Evolutionary conservation across 345 rosid species (phyloP).

Genomic region (Salix koriyanagi): DNA sequence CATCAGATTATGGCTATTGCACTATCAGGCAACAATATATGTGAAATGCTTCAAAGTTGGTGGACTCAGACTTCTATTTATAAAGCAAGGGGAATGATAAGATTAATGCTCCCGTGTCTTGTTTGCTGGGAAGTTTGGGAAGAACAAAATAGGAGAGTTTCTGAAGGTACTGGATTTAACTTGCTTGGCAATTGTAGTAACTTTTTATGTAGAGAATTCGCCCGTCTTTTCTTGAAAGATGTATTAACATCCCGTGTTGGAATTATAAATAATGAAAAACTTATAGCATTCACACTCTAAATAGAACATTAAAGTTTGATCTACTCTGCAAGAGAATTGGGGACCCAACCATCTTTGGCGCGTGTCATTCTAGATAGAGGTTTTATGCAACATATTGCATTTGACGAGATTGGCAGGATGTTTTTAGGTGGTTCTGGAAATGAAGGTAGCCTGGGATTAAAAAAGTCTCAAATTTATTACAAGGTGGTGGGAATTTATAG

Average conservation of each 20-base stretch:
- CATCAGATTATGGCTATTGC: conserved; percentile 33
- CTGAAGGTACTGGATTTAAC: conserved; percentile 27
- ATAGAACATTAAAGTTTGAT: no score
- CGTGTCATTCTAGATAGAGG: not conserved
- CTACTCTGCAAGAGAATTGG: not conserved
- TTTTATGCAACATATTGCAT: not conserved
- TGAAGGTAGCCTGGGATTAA: not conserved
- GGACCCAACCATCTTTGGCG: not conserved
- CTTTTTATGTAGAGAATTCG: conserved; percentile 6
- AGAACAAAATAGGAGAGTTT: conserved; percentile 28
- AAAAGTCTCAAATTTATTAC: not conserved
- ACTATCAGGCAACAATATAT: conserved; percentile 26
- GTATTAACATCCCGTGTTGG: not conserved
- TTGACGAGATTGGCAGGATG: not conserved
- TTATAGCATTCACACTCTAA: not conserved
- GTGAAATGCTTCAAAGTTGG: conserved; percentile 28
- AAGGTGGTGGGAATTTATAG: not conserved
- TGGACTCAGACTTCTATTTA: conserved; percentile 26
- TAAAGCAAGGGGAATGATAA: conserved; percentile 26
- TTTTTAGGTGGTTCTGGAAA: not conserved
- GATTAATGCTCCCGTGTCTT: conserved; percentile 35
- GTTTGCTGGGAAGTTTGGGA: conserved; percentile 28
- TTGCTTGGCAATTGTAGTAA: conserved; percentile 1
- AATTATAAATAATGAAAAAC: not conserved
- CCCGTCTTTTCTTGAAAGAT: not conserved